Base-by-base conservation (phyloP, 331 rosid genomes). In the Saraca asoca region DNA sequence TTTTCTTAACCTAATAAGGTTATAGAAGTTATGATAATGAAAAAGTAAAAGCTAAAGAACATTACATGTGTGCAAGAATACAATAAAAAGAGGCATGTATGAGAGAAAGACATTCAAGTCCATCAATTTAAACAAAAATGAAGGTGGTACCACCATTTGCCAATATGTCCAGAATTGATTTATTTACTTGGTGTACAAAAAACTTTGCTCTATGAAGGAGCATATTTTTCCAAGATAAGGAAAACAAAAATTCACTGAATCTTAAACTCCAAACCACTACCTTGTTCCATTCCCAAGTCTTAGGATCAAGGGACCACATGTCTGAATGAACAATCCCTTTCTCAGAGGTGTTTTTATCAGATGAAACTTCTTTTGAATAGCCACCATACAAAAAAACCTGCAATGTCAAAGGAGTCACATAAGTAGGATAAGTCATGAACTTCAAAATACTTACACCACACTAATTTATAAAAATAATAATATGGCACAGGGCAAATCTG, bases 221-320 rank as follows among this genome's bases (percentile, higher is more conserved):
- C 73, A 63, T 50, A 60, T 54, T 73, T 48, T 39, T 56, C 50
- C 61, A 60, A 31, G 59, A 39, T 58, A 49, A 69, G 62, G 63
- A 64, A 51, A 60, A 69, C 31, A 61, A 69, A 62, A 51, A 60
- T 62, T 61, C 51, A 44, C 31, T 15, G 51, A 61, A 64, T 73
- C 49, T 51, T 61, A 46, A 67, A 73, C 73, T 48, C 71, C 63
- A 71, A 73, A 69, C 41, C 29, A 74, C 63, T 70, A 93, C 98
- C 98, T 93, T 90, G 71, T 79, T 93, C 98, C 98, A 93, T 84
- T 93, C 97, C 98, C 97, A 93, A 48, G 96, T 86, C 84, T 83
- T 90, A 49, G 98, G 98, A 77, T 93, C 98, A 77, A 93, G 97
- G 80, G 92, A 88, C 96, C 95, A 93, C 85, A 90, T 69, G 75